Conservation (phyloP, 495 filamentous ascomycete genomes). For the Bacidia gigantensis region DNA sequence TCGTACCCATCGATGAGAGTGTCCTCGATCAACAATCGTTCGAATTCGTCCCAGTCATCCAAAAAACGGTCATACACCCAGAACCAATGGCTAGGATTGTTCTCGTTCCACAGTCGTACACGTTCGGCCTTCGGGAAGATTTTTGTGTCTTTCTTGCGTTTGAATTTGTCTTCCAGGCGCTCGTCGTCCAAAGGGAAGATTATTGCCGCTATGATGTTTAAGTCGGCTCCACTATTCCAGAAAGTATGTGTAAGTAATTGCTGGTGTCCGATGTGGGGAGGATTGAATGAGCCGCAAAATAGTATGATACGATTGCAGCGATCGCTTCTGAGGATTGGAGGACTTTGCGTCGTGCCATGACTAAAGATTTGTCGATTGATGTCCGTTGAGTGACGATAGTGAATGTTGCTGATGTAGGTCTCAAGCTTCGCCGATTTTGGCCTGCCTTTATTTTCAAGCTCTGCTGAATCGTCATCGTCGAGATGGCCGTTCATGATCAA, state of each 20-base stretch:
- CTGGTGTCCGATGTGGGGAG: background rate
- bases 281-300: background rate
- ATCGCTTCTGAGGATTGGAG: no score
- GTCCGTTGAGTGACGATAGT: no score
- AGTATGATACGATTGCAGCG: no score
- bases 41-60: no score
- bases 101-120: background rate
- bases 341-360: no score
- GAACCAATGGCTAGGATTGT: background rate
- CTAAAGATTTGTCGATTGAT: no score
- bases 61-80: background rate
- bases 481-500: no score
- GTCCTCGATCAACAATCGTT: no score
- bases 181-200: background rate
- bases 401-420: no score
- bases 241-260: background rate
- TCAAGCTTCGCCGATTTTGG: no score
- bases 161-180: background rate
- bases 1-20: background rate
- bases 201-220: constrained; percentile 1
- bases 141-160: background rate
- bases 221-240: background rate
- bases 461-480: no score
- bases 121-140: constrained; percentile 1
- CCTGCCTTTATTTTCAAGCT: no score